A percentile compares a stretch with the other conserved stretches of the same genome.
These are phyloP conservation scores for Rhinocladiella similis DNA, from an alignment of 2,329 filamentous ascomycete genomes.

Conservation along the genomic window DNA sequence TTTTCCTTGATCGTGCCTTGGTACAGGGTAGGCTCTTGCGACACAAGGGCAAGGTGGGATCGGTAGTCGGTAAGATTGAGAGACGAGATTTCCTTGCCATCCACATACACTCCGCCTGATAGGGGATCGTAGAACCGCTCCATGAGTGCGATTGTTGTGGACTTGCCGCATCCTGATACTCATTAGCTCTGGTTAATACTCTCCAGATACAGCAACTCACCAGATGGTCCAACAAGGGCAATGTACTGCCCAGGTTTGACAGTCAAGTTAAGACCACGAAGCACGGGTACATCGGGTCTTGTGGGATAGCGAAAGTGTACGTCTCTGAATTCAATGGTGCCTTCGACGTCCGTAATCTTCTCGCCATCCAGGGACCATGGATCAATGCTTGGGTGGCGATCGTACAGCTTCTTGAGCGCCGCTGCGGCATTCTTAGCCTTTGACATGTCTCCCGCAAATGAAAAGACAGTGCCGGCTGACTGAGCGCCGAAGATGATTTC, in stretches of 20 bases:
- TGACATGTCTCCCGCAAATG: constrained; percentile 87
- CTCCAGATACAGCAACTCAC: neutral
- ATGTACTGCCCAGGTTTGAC: constrained; percentile 50
- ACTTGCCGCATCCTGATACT: constrained; percentile 77
- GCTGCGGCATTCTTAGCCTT: constrained; percentile 84
- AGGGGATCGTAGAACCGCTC: constrained; percentile 95
- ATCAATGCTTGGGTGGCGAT: constrained; percentile 78
- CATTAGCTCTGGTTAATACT: neutral
- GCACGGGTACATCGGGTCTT: constrained; percentile 84
- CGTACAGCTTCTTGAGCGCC: constrained; percentile 79
- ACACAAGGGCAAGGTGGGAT: constrained; percentile 79
- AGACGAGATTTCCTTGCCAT: constrained; percentile 76
- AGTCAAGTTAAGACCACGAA: constrained; percentile 71
- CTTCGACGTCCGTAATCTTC: constrained; percentile 64
- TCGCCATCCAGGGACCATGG: constrained; percentile 73
- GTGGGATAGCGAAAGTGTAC: constrained; percentile 96
- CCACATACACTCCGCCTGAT: constrained; percentile 75
- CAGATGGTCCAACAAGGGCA: constrained; percentile 85
- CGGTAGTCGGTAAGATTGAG: constrained; percentile 88
- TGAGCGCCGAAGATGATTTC: constrained; percentile 89
- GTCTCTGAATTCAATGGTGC: constrained; percentile 82
- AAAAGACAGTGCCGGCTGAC: constrained; percentile 86
- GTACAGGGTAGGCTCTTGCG: constrained; percentile 92
- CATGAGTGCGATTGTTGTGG: constrained; percentile 84
- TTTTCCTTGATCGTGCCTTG: constrained; percentile 91